Base-by-base conservation (phyloP, 495 filamentous ascomycete genomes). In the Penicillium macrosclerotiorum region DNA sequence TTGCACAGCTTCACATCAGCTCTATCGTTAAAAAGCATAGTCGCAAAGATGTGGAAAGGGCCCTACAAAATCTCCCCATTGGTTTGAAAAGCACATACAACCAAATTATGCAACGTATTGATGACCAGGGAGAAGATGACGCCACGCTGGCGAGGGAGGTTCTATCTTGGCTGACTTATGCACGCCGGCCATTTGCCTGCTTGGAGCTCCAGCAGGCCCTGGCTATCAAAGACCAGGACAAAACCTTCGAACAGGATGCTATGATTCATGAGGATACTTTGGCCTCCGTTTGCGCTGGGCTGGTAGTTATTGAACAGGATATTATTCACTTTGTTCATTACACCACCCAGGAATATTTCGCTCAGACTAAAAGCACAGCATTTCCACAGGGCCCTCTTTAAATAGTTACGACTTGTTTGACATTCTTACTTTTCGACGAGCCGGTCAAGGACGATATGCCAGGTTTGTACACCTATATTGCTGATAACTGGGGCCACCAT, bases 281-380 rank as follows among this genome's bases (percentile, higher is more conserved):
- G 12, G 35, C 71, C 0, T 76, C 75, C 1, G 59, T 70, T 0
- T 81, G 78, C 54, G 69, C 64, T 9, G 79, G 80, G 0, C 47
- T 85, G n/a, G 67, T 82, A 1, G 71, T 60, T 1, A 30, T 79
- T 13, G 73, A 83, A 39, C 17, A 71, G 20, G 52, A 47, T 8
- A 54, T 72, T 18, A 56, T 80, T 42, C 68, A 66, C 9, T 56
- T 83, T 17, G 71, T 75, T 18, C 79, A 82, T 56, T 77, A 76
- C 40, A 82, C 79, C 2, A 68, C 75, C 0, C 65, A 82, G 33
- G 69, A 80, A 37, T 82, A 77, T 52, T 57, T 69, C 20, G 42
- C 61, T 16, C 34, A 41, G 12, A 71, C 52, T 13, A 54, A 51
- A 40, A 18, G 16, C 19, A 20, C 7, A 2, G 48, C 38, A 45